These are phyloP conservation scores for Phytophthora fragariae DNA, from an alignment of 352 stramenopile genomes.

Conservation along the genomic window DNA sequence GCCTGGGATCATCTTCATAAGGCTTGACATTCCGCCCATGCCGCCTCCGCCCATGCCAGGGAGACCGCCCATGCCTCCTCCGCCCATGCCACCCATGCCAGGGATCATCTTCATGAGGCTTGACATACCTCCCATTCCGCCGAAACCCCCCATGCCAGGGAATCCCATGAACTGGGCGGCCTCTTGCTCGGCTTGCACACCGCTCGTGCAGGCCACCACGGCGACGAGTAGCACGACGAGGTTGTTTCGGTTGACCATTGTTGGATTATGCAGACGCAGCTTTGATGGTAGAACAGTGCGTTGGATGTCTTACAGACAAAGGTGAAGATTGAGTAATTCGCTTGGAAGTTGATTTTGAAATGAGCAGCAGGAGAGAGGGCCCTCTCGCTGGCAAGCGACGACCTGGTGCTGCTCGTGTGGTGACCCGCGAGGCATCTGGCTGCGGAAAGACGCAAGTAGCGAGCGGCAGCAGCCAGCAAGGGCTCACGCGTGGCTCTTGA, in stretches of 20 bases:
- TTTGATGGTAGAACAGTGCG: background rate
- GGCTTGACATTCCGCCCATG: background rate
- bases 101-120: constrained; percentile 10
- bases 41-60: constrained; percentile 3
- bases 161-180: background rate
- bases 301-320: background rate
- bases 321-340: background rate
- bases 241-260: background rate
- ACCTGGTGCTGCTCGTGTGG: background rate
- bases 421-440: background rate
- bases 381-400: background rate
- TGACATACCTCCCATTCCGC: constrained; percentile 1
- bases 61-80: background rate
- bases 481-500: background rate
- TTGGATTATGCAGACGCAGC: background rate
- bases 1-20: constrained; percentile 10
- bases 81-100: constrained; percentile 1
- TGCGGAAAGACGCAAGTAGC: background rate
- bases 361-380: background rate
- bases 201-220: background rate
- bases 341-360: background rate
- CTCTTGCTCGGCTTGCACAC: background rate
- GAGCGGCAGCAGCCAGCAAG: background rate
- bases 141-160: background rate
- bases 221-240: background rate